Evolutionary conservation across 2,329 filamentous ascomycete genomes (phyloP), one percentile per base, ranked within the genome.

Genomic region (Cercospora citrullina): DNA sequence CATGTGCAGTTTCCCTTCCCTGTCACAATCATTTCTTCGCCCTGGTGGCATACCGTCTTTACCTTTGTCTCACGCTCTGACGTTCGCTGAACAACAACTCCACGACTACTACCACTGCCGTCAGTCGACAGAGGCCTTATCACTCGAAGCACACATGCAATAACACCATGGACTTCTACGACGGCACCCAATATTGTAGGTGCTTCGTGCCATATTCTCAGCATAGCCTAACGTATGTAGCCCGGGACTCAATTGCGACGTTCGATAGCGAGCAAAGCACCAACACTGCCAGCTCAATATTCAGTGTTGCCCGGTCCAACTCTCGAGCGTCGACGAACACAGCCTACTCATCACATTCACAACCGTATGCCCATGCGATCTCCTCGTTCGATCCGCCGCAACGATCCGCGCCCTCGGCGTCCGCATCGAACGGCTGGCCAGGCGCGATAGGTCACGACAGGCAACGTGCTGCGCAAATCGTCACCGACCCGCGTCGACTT

Each of bases 211-310:
- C 2, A 21, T n/a, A 6, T 3, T 12, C 23, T 5, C 39, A 30
- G 10, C 59, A 31, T 26, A 14, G 18, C 16, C 60, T 63, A 18
- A 63, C 39, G 18, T 42, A 30, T 16, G 10, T 21, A 67, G 65
- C 33, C 28, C 65, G 65, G 23, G 60, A 63, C 21, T 63, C 65
- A 2, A 21, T 59, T n/a, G 39, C 48, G 31, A 67, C 65, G 16
- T 58, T 67, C 9, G 65, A 60, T 5, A 67, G 65, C 31, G 65
- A 67, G n/a, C 57, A 23, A 26, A 67, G 65, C 64, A 48, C 16
- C 28, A 53, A 28, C 31, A 31, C 30, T 9, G 45, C 58, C n/a
- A 30, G 31, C 28, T 67, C 65, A 10, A 36, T 53, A n/a, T 67
- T 67, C 65, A 67, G 60, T 51, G 28, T 28, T 23, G 58, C 23